These are phyloP conservation scores for Chaetomium tenue DNA, from an alignment of 495 filamentous ascomycete species.

Conservation along the genomic window DNA sequence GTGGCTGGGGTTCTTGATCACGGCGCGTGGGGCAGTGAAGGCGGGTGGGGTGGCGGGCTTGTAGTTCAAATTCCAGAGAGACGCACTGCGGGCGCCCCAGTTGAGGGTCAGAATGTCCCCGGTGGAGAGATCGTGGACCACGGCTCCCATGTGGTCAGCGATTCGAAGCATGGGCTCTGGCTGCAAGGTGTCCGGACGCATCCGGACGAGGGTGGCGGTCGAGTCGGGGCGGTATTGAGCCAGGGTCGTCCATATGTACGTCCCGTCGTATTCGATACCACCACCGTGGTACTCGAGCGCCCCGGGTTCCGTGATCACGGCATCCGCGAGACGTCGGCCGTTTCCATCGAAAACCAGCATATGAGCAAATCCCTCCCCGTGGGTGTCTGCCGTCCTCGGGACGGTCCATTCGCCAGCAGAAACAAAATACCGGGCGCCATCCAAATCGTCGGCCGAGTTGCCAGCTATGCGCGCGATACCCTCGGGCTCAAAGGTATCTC, in stretches of 20 bases:
- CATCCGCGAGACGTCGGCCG: slow-evolving; percentile 39
- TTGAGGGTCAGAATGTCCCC: slow-evolving; percentile 38
- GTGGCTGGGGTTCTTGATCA: slow-evolving; percentile 32
- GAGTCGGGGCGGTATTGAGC: slow-evolving; percentile 42
- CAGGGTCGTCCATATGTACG: slow-evolving; percentile 39
- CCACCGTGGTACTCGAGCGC: slow-evolving; percentile 36
- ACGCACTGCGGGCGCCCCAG: slow-evolving; percentile 38
- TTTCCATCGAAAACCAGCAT: slow-evolving; percentile 38
- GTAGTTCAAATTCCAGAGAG: slow-evolving; percentile 31
- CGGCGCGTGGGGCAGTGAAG: slow-evolving; percentile 29
- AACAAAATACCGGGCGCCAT: slow-evolving; percentile 33
- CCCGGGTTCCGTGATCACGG: slow-evolving; percentile 31
- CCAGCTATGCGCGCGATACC: slow-evolving; percentile 37
- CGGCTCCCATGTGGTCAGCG: slow-evolving; percentile 39
- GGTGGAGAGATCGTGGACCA: slow-evolving; percentile 35
- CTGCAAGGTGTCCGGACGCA: slow-evolving; percentile 35
- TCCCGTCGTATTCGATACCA: slow-evolving; percentile 45
- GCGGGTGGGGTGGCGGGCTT: slow-evolving; percentile 27
- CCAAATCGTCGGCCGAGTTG: too few relatives aligned
- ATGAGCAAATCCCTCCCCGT: slow-evolving; percentile 37
- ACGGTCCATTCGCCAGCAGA: slow-evolving; percentile 35
- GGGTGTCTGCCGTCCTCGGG: slow-evolving; percentile 29
- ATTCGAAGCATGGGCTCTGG: slow-evolving; percentile 30
- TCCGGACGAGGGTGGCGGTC: slow-evolving; percentile 38
- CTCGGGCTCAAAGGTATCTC: slow-evolving; percentile 42